Conservation (phyloP, 75 land plant genomes). For the Cunninghamia lanceolata region DNA sequence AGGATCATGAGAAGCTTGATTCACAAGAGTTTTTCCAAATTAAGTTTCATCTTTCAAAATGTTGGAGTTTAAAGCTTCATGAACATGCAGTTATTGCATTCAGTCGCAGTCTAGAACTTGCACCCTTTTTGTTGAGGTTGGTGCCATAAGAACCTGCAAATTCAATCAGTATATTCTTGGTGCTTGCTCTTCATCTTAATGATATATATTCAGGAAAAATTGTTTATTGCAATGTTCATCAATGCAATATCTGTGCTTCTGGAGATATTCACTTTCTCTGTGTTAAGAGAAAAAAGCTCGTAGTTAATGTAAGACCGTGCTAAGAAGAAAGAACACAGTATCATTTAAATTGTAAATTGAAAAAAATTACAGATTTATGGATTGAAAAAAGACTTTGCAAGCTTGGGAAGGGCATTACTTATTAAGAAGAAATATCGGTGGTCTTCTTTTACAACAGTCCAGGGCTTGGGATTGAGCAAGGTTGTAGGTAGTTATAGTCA, state of each 20-base stretch:
- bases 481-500: neutral
- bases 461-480: neutral
- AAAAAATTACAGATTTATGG: too few relatives aligned
- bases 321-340: neutral
- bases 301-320: neutral
- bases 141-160: neutral
- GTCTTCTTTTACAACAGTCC: neutral
- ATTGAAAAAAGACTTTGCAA: neutral
- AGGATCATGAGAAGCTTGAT: constrained; percentile 9
- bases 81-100: constrained; percentile 74
- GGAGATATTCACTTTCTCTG: neutral
- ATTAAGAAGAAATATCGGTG: too few relatives aligned
- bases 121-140: constrained; percentile 69
- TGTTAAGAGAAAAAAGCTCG: neutral
- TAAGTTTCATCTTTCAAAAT: constrained; percentile 27
- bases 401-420: neutral
- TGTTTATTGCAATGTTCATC: neutral
- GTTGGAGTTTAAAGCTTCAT: constrained; percentile 67
- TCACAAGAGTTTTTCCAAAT: constrained; percentile 6
- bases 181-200: neutral
- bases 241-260: neutral
- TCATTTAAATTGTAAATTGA: neutral
- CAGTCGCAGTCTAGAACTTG: constrained; percentile 69
- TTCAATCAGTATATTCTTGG: neutral
- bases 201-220: neutral